These are phyloP conservation scores for Macrolepiota fuliginosa DNA, from an alignment of 768 basidiomycete genomes.

Conservation along the genomic window DNA sequence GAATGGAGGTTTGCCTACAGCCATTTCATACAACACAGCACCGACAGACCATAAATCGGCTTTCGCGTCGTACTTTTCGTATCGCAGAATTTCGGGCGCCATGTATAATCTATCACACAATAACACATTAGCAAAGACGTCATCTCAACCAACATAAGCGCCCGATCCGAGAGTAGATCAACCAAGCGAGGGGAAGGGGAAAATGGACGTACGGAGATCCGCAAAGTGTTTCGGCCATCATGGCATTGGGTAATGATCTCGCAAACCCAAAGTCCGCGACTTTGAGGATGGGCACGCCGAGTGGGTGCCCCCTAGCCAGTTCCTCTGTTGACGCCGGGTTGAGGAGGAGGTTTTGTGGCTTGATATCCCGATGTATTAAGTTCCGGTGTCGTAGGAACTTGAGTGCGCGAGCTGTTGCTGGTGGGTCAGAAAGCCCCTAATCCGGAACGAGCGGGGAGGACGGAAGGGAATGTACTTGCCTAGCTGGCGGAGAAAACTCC, in stretches of 20 bases:
- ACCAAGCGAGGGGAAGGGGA: slow-evolving; percentile 15
- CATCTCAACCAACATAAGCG: background rate
- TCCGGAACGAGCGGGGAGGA: background rate
- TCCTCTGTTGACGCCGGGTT: slow-evolving; percentile 81
- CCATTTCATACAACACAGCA: slow-evolving; percentile 95
- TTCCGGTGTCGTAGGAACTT: slow-evolving; percentile 88
- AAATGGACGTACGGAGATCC: slow-evolving; percentile 85
- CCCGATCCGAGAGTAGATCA: background rate
- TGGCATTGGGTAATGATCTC: slow-evolving; percentile 82
- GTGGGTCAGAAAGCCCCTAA: background rate
- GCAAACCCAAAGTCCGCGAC: slow-evolving; percentile 99
- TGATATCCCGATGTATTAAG: slow-evolving; percentile 95
- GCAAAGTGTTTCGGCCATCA: slow-evolving; percentile 97
- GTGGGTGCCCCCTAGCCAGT: slow-evolving; percentile 81
- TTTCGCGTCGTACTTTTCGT: slow-evolving; percentile 97
- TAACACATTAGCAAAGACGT: slow-evolving; percentile 6
- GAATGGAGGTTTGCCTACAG: slow-evolving; percentile 90
- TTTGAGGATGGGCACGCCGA: slow-evolving; percentile 93
- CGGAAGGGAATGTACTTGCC: slow-evolving; percentile 41
- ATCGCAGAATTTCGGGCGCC: slow-evolving; percentile 97
- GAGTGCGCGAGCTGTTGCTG: slow-evolving; percentile 74
- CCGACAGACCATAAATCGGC: slow-evolving; percentile 99
- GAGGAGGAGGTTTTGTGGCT: slow-evolving; percentile 95
- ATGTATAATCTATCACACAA: slow-evolving; percentile 74
- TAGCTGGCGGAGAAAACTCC: slow-evolving; percentile 90